Evolutionary conservation across 805 yeast genomes (phyloP), one percentile per base, ranked within the genome.

Genomic region (Saccharomycopsis sp.): DNA sequence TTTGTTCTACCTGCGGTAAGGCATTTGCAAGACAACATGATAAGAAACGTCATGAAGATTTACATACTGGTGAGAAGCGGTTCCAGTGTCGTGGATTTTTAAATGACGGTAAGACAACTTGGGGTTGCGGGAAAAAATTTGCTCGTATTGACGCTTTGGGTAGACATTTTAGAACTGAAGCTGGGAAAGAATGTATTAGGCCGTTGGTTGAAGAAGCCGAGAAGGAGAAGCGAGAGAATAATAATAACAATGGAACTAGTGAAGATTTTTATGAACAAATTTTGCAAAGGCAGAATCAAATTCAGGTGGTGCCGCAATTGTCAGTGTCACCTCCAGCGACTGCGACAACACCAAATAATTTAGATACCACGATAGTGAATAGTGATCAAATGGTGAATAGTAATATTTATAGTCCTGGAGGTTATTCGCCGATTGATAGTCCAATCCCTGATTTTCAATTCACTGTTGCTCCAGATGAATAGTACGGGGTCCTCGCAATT

Each of bases 121-220:
- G 94, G 94, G 94, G 94, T 0, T 84, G 94, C 62, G 85, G 85
- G 4, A 81, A 80, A 64, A 71, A 74, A 54, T 84, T 84, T 65
- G 90, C 89, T 3, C 63, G 94, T 53, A 77, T 85, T 29, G 94
- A 84, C 65, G 93, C 90, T 0, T 61, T 84, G 41, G 76, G 85
- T 4, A 68, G 93, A 54, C 94, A 84, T 62, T 83, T 84, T 59
- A 74, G 83, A 55, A 83, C 94, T 0, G 90, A 81, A 53, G 76
- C 83, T 26, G 93, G 93, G 3, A 77, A 79, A 64, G 68, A 70
- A 41, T 84, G 94, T 63, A 79, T 84, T 24, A 64, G 74, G 42
- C 84, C 85, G 0, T 64, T 81, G 50, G 72, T 80, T 64, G 80
- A 77, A 38, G 88, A 81, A 52, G 79, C 66, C 28, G 58, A 62